Conservation (phyloP, 2,329 filamentous ascomycete genomes). For the Alternaria sp. region DNA sequence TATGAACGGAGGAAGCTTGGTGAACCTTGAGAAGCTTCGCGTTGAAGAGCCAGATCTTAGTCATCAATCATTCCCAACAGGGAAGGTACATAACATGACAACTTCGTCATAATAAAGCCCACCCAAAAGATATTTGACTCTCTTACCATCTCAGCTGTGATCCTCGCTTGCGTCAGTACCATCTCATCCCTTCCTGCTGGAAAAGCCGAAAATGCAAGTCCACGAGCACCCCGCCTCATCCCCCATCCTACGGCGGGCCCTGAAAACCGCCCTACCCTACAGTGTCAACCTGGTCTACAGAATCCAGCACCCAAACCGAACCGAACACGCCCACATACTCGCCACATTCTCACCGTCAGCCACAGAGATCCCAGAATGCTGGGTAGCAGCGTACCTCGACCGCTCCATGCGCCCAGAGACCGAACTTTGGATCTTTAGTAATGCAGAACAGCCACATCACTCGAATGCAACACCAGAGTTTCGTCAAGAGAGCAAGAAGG, state of each 20-base stretch:
- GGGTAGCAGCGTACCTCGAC: conserved; percentile 68
- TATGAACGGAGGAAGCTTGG: not conserved
- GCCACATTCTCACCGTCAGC: conserved; percentile 46
- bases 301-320: conserved; percentile 63
- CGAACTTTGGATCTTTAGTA: conserved; percentile 66
- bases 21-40: not conserved
- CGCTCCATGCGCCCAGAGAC: conserved; percentile 67
- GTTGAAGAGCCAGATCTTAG: not conserved
- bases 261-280: conserved; percentile 61
- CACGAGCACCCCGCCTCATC: conserved; percentile 46
- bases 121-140: not conserved
- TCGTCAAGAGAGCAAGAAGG: conserved; percentile 37
- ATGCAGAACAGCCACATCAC: conserved; percentile 35
- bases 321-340: conserved; percentile 42
- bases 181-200: not conserved
- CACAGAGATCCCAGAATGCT: conserved; percentile 43
- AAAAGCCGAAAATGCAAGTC: conserved; percentile 11
- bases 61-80: conserved; percentile 4
- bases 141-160: not conserved
- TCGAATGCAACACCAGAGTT: conserved; percentile 14
- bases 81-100: conserved; percentile 4
- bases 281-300: conserved; percentile 68
- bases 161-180: not conserved
- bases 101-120: not conserved
- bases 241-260: conserved; percentile 58